Evolutionary conservation across 768 basidiomycete species (phyloP).

Genomic region (Kwoniella newhampshirensis): DNA sequence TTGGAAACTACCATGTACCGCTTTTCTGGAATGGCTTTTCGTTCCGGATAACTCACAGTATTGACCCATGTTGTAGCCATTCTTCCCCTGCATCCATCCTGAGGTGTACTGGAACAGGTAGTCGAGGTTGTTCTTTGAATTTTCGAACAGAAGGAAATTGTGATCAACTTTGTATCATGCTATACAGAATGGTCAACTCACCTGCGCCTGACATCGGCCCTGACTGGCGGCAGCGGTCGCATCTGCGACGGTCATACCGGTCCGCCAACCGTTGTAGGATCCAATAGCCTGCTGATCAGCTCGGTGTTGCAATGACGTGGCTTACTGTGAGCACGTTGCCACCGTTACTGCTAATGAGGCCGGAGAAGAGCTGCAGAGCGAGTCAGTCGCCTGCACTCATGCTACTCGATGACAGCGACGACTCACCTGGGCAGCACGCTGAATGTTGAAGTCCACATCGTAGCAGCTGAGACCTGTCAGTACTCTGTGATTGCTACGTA

Average conservation of each 20-base stretch:
- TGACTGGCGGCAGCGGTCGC: constrained; percentile 54
- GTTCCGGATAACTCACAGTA: constrained; percentile 32
- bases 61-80: constrained; percentile 35
- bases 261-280: constrained; percentile 58
- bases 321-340: constrained; percentile 43
- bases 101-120: constrained; percentile 56
- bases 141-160: no score
- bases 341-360: constrained; percentile 33
- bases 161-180: no score
- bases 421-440: constrained; percentile 58
- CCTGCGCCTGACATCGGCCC: constrained; percentile 64
- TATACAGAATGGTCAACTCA: no score
- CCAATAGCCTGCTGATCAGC: constrained; percentile 65
- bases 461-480: constrained; percentile 40
- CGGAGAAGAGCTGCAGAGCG: constrained; percentile 29
- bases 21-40: not conserved
- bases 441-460: constrained; percentile 64
- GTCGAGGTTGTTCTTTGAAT: constrained; percentile 67
- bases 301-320: constrained; percentile 48
- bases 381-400: not conserved
- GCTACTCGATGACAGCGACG: not conserved
- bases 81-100: constrained; percentile 48
- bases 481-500: not conserved
- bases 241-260: constrained; percentile 41
- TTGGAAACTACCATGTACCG: not conserved